phyloP scores from a whole-genome alignment of 1,284 basidiomycete genomes.

The Schizopora paradoxa region DNA sequence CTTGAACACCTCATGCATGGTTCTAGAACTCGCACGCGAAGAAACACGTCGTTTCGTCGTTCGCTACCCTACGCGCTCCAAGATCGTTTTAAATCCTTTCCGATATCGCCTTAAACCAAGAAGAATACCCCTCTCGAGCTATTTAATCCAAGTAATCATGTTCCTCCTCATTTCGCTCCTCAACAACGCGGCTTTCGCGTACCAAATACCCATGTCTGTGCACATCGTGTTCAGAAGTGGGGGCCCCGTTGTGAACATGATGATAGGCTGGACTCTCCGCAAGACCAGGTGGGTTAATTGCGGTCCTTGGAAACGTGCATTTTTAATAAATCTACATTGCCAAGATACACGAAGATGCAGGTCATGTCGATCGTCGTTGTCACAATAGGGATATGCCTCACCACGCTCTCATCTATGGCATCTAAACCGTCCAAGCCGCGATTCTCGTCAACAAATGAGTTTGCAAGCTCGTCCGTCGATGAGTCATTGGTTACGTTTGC shows the following conservation, averaged over 20 bases:
- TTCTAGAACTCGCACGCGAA: constrained; percentile 16
- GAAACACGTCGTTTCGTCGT: constrained; percentile 6
- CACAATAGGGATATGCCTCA: constrained; percentile 76
- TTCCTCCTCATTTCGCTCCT: constrained; percentile 80
- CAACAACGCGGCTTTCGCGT: constrained; percentile 90
- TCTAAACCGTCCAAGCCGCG: constrained; percentile 30
- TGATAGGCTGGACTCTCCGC: constrained; percentile 62
- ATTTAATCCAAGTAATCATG: constrained; percentile 77
- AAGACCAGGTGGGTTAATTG: constrained; percentile 46
- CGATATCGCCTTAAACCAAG: constrained; percentile 46
- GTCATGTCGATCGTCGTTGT: constrained; percentile 73
- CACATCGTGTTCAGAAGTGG: constrained; percentile 95
- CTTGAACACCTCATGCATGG: constrained; percentile 7
- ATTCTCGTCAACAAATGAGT: constrained; percentile 18
- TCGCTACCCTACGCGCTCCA: constrained; percentile 10
- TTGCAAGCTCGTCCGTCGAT: constrained; percentile 22
- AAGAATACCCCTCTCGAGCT: constrained; percentile 69
- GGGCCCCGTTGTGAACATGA: constrained; percentile 78
- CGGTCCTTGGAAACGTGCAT: constrained; percentile 6
- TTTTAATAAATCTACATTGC: constrained; percentile 7
- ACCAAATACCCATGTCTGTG: constrained; percentile 82
- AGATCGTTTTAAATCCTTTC: constrained; percentile 25
- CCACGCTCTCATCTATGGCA: constrained; percentile 68
- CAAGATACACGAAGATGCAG: constrained; percentile 66
- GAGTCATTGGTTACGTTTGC: constrained; percentile 40